Percentiles rank a stretch among this genome's conserved stretches.
Evolutionary conservation across 2,329 filamentous ascomycete species (phyloP).

Genomic region (Alternaria sp.): DNA sequence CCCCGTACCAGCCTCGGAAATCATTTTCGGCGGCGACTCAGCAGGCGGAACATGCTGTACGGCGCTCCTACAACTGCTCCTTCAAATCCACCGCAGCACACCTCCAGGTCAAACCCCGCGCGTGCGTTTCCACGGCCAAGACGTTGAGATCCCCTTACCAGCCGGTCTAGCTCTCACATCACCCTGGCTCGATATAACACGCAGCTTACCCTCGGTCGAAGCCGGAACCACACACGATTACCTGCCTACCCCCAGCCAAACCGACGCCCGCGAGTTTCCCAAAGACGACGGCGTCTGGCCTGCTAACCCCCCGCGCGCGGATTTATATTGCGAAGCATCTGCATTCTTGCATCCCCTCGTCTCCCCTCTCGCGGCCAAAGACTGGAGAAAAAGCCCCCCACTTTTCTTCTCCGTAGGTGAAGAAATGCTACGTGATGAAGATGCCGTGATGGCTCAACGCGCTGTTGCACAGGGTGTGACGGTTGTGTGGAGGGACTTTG

Average conservation of each 20-base stretch:
- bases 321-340: constrained; percentile 57
- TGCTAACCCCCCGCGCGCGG: constrained; percentile 55
- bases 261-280: constrained; percentile 52
- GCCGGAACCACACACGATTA: constrained; percentile 68
- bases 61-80: constrained; percentile 71
- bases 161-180: constrained; percentile 69
- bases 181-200: constrained; percentile 76
- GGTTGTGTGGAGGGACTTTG: constrained; percentile 75
- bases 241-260: constrained; percentile 59
- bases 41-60: constrained; percentile 77
- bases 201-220: constrained; percentile 66
- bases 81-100: constrained; percentile 65
- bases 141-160: constrained; percentile 69
- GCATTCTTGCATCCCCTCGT: constrained; percentile 71
- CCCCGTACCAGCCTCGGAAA: constrained; percentile 69
- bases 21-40: constrained; percentile 77
- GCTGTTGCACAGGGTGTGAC: constrained; percentile 65
- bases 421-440: constrained; percentile 76
- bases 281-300: constrained; percentile 61
- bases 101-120: constrained; percentile 54
- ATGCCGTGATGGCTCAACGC: constrained; percentile 65
- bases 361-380: constrained; percentile 65
- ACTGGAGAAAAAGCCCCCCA: constrained; percentile 71
- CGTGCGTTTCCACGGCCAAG: constrained; percentile 68
- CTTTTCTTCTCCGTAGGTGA: constrained; percentile 74